Conservation (phyloP, 768 basidiomycete genomes). For the Pleurotus ostreatus region DNA sequence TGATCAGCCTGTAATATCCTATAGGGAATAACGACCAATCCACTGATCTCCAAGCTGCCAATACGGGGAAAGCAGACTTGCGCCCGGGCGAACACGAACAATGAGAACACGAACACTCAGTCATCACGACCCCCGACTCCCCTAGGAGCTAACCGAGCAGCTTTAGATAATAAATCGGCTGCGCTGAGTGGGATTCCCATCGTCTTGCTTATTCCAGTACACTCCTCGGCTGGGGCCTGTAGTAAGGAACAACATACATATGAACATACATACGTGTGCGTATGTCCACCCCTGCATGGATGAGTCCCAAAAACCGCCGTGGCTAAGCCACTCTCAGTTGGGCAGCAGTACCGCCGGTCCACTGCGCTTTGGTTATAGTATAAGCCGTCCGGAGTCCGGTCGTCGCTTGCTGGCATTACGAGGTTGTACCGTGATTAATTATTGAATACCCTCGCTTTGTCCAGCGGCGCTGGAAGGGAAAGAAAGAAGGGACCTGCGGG, state of each 20-base stretch:
- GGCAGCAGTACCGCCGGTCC: neutral
- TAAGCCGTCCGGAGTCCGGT: neutral
- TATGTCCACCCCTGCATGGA: too few species aligned
- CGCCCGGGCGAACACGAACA: neutral
- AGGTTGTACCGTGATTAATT: neutral
- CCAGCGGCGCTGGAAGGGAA: too few species aligned
- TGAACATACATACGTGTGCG: neutral
- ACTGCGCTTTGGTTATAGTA: neutral
- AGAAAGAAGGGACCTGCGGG: too few species aligned
- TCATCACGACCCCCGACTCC: conserved; percentile 2
- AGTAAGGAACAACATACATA: neutral
- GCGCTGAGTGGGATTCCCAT: neutral
- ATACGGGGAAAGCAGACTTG: neutral
- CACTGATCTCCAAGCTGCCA: neutral
- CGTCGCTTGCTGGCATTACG: neutral
- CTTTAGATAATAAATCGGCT: neutral
- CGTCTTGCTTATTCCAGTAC: neutral
- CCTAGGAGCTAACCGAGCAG: neutral
- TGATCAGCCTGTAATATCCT: too few species aligned
- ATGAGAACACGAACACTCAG: neutral
- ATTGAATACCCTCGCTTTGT: too few species aligned
- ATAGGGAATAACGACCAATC: too few species aligned
- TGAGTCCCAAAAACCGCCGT: neutral
- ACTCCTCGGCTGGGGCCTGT: neutral
- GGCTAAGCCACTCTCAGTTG: neutral